Conservation (phyloP, 1,139 yeast genomes). For the Keqinozyma sinolaborantium region DNA sequence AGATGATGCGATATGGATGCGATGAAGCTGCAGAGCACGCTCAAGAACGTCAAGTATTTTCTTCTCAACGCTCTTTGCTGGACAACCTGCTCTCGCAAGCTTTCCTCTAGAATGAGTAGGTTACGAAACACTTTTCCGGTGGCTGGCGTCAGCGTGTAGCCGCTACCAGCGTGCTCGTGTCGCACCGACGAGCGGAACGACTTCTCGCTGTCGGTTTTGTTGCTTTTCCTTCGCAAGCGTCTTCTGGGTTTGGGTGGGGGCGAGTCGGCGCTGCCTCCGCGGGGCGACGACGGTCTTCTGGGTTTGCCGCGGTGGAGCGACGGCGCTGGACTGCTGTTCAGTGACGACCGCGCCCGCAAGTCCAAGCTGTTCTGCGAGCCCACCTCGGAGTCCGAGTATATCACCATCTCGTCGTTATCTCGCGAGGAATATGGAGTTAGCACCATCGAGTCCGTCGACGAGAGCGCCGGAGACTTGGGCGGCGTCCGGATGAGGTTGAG, state of each 20-base stretch:
- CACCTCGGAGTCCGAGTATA: conserved; percentile 38
- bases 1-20: conserved; percentile 42
- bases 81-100: conserved; percentile 74
- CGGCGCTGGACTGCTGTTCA: too few species aligned
- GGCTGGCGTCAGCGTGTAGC: conserved; percentile 48
- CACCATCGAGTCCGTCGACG: conserved; percentile 15
- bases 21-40: conserved; percentile 43
- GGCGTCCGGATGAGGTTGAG: conserved; percentile 11
- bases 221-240: conserved; percentile 27
- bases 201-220: conserved; percentile 26
- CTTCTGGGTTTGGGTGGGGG: conserved; percentile 21
- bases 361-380: conserved; percentile 34
- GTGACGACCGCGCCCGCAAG: too few species aligned
- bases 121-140: conserved; percentile 77
- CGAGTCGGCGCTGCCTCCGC: conserved; percentile 14
- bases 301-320: conserved; percentile 5
- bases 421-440: conserved; percentile 21
- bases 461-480: conserved; percentile 22
- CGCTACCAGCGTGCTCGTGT: conserved; percentile 25
- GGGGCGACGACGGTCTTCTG: conserved; percentile 2
- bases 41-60: conserved; percentile 70
- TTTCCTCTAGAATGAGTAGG: conserved; percentile 78
- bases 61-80: conserved; percentile 67
- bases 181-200: conserved; percentile 7
- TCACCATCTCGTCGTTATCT: conserved; percentile 28